Evolutionary conservation across 768 basidiomycete genomes (phyloP), one percentile per base, ranked within the genome.

Genomic region (Chiua virens): DNA sequence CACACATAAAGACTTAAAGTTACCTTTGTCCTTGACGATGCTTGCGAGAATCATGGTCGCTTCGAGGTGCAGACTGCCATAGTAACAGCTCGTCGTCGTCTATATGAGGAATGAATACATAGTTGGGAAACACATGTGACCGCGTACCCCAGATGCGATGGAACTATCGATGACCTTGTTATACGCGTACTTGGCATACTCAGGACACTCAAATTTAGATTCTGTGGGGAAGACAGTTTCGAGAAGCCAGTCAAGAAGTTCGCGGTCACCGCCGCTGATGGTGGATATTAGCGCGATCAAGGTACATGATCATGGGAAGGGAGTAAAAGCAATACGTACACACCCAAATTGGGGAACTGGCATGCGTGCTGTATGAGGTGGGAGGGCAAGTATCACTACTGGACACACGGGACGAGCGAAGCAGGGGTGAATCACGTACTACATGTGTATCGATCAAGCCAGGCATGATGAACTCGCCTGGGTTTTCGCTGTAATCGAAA

Each of bases 61-160:
- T 43, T 86, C 83, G 22, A 86, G 71, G 66, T 98, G 92, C 8
- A 92, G 70, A 0, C 87, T 87, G 11, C 82, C 89, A 65, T 89
- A 96, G 67, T 93, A 96, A 65, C 90, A 95, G 58, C 86, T 89
- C 1, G 93, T 96, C 1, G 94, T 96, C 2, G 92, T 94, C 93
- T 57, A 21, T 30, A 21, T 23, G 23, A 18, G 17, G 42, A 48
- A 21, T 59, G 23, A 37, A 54, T 20, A 49, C 39, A 20, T 52
- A 45, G 45, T 41, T 17, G 14, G 13, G 23, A 11, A 47, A 27
- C 17, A 39, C 9, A 51, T 1, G 17, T 21, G 42, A 43, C 38
- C 20, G 76, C 84, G 55, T 64, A 95, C 93, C 45, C 92, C 92
- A 32, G 70, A 79, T 60, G 86, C 76, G 34, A 96, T 76, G 17